Base-by-base conservation (phyloP, 2,329 filamentous ascomycete genomes). In the Scedosporium apiospermum region DNA sequence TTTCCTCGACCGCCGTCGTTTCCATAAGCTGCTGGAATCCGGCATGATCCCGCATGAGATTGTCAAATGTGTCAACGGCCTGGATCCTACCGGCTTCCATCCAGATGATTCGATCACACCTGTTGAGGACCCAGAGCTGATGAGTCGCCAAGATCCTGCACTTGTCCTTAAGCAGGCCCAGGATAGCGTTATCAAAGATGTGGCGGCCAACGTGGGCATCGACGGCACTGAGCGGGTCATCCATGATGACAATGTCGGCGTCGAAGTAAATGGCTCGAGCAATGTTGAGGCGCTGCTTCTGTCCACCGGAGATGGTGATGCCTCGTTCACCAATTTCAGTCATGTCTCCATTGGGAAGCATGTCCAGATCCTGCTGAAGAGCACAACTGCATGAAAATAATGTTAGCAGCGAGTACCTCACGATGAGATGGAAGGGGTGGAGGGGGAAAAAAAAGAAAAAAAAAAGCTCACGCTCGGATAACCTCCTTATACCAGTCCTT, bases 241-340 rank as follows among this genome's bases (percentile, higher is more conserved):
- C 87, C 82, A 89, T 85, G 30, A 89, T 77, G 21, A 89, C 80
- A 60, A 89, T 82, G 63, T 88, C 85, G 10, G 86, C 81, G 65
- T 88, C 80, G 64, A 88, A 89, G 76, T 93, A 82, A 66, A 89
- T 88, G 64, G 87, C 86, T 58, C 95, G 84, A 18, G 95, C 95
- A 70, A 98, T 97, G 71, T 97, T 98, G 67, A 97, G 79, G 10
- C 95, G 86, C 73, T 97, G 93, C 74, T 97, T 97, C 74, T 98
- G 93, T 1, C 93, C 93, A 63, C 95, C 93, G 18, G 92, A 96
- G 1, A 98, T 89, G 1, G 92, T 98, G 70, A 98, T 97, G 61
- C 95, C 93, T 65, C 92, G 87, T 74, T 98, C 95, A 27, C 93
- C 95, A 70, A 98, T 96, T 73, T 98, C 93, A 0, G 93, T 99